Conservation (phyloP, 2,329 filamentous ascomycete species). For the Fusarium proliferatum region DNA sequence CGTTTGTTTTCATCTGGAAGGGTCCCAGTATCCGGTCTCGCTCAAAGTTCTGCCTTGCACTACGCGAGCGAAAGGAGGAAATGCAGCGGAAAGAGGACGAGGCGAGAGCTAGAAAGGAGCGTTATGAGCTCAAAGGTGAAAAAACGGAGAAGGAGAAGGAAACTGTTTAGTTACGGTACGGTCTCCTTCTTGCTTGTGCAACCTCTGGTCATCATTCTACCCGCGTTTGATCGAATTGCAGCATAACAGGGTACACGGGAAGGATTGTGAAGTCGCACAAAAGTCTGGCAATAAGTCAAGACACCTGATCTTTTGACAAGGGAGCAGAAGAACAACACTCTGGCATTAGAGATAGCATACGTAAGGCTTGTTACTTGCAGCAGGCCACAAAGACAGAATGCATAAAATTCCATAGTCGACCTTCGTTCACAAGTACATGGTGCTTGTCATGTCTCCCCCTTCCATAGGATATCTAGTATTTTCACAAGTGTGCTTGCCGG, state of each 20-base stretch:
- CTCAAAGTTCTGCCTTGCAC: conserved; percentile 71
- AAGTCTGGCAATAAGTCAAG: neutral
- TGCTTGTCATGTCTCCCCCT: neutral
- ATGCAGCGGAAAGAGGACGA: conserved; percentile 55
- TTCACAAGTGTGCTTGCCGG: neutral
- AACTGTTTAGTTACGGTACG: neutral
- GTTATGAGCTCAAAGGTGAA: conserved; percentile 37
- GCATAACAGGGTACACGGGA: neutral
- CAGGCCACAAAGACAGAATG: conserved; percentile 6
- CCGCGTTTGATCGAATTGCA: neutral
- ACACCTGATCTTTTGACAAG: neutral
- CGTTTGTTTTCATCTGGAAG: conserved; percentile 66
- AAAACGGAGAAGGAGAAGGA: conserved; percentile 30
- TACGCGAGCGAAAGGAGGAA: conserved; percentile 63
- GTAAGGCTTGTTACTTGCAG: conserved; percentile 1
- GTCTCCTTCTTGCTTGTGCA: neutral
- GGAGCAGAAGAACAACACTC: neutral
- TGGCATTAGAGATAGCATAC: conserved; percentile 3
- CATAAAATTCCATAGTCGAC: neutral
- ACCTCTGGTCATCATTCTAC: neutral
- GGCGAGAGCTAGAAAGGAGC: conserved; percentile 46
- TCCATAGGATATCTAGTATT: neutral
- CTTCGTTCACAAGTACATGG: neutral
- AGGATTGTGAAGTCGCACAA: neutral
- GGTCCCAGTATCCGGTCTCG: conserved; percentile 65